phyloP scores from a whole-genome alignment of 2,329 filamentous ascomycete species.

The Ophiostoma triangulosporum region DNA sequence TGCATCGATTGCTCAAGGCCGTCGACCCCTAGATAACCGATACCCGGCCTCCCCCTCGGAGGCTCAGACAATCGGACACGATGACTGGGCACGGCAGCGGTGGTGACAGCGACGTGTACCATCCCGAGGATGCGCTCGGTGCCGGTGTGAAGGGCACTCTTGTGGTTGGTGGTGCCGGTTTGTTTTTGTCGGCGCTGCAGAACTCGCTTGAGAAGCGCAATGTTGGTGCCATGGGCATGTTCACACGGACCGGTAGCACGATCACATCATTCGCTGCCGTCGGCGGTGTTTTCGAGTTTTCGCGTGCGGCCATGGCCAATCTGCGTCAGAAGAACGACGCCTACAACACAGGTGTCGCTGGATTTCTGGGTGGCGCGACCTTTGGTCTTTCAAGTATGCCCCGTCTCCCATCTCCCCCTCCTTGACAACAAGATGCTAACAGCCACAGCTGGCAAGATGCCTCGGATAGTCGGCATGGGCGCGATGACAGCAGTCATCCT shows the following conservation, averaged over 20 bases:
- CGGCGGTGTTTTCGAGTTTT: slow-evolving; percentile 67
- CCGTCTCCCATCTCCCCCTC: neutral
- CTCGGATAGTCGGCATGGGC: slow-evolving; percentile 57
- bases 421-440: neutral
- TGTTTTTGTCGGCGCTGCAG: slow-evolving; percentile 47
- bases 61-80: slow-evolving; percentile 12
- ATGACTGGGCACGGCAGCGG: slow-evolving; percentile 16
- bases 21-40: neutral
- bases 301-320: slow-evolving; percentile 65
- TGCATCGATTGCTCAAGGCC: neutral
- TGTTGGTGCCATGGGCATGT: slow-evolving; percentile 64
- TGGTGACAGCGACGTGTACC: slow-evolving; percentile 20
- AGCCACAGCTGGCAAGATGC: slow-evolving; percentile 46
- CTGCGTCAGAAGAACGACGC: slow-evolving; percentile 72
- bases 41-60: neutral
- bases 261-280: slow-evolving; percentile 56
- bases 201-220: slow-evolving; percentile 79
- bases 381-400: slow-evolving; percentile 58
- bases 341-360: slow-evolving; percentile 61
- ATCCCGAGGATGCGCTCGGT: slow-evolving; percentile 42
- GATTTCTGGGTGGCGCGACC: slow-evolving; percentile 61
- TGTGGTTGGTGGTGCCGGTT: slow-evolving; percentile 44
- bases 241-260: slow-evolving; percentile 64
- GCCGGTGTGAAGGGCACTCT: slow-evolving; percentile 39
- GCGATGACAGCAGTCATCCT: slow-evolving; percentile 40